A percentile compares a stretch with the other conserved stretches of the same genome.
Conservation (phyloP, 2,329 filamentous ascomycete species). For the Aspergillus sp. region DNA sequence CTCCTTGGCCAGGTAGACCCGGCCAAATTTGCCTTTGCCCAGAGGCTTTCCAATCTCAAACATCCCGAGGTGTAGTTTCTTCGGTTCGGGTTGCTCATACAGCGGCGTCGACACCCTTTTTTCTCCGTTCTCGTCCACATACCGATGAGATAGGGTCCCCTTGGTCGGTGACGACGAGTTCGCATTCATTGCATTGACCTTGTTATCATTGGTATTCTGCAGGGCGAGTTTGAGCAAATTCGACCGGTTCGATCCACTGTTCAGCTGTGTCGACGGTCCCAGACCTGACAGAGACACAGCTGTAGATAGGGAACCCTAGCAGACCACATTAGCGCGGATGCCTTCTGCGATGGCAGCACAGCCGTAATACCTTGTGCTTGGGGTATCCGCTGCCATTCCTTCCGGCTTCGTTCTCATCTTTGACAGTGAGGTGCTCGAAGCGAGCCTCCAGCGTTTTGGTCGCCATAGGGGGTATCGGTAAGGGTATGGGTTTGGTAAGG, state of each 20-base stretch:
- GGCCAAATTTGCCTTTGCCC: constrained; percentile 83
- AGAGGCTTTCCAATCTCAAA: constrained; percentile 87
- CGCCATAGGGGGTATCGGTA: constrained; percentile 56
- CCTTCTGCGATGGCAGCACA: background rate
- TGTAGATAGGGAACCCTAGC: constrained; percentile 47
- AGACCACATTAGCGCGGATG: constrained; percentile 16
- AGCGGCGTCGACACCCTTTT: constrained; percentile 43
- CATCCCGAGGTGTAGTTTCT: constrained; percentile 82
- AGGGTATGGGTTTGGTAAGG: constrained; percentile 8
- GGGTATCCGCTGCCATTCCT: constrained; percentile 58
- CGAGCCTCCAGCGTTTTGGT: constrained; percentile 77
- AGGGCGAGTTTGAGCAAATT: constrained; percentile 85
- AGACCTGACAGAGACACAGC: constrained; percentile 50
- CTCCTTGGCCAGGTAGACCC: constrained; percentile 82
- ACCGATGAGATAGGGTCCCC: constrained; percentile 42
- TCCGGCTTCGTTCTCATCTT: constrained; percentile 76
- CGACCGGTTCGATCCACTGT: constrained; percentile 60
- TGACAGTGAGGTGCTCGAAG: constrained; percentile 85
- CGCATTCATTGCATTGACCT: constrained; percentile 53
- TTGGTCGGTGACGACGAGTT: constrained; percentile 65
- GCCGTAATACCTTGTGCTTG: constrained; percentile 70
- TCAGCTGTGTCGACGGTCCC: constrained; percentile 41
- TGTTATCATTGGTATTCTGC: constrained; percentile 69
- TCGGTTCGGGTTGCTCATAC: constrained; percentile 56
- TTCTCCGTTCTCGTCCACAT: constrained; percentile 49